Percentiles rank a stretch among this genome's conserved stretches.
These are phyloP conservation scores for Mortierella sp. DNA, from an alignment of 371 early-diverging fungal species.

Conservation along the genomic window DNA sequence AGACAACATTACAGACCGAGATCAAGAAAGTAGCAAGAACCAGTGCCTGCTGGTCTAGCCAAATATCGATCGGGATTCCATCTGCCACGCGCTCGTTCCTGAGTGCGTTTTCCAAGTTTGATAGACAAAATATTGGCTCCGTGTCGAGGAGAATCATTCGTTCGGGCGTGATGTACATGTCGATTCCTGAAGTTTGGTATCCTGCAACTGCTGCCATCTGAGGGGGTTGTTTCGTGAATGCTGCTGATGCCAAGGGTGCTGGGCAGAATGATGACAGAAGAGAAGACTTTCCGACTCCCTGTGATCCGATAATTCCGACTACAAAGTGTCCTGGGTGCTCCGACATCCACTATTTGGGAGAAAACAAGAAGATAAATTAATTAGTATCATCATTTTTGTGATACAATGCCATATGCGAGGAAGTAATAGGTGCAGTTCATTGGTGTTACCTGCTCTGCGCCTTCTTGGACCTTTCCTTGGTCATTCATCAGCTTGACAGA, in stretches of 20 bases:
- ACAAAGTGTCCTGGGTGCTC: constrained; percentile 86
- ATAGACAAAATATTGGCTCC: constrained; percentile 70
- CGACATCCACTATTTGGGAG: constrained; percentile 58
- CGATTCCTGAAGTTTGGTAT: constrained; percentile 76
- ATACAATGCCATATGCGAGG: neutral
- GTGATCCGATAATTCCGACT: constrained; percentile 79
- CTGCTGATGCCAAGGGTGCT: constrained; percentile 45
- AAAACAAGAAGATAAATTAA: neutral
- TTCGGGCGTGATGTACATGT: constrained; percentile 81
- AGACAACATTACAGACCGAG: constrained; percentile 77
- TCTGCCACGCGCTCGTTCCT: constrained; percentile 60
- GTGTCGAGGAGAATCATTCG: constrained; percentile 78
- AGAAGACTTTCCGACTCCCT: constrained; percentile 81
- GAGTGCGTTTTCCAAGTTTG: constrained; percentile 68
- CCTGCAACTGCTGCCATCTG: constrained; percentile 60
- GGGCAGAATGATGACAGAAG: constrained; percentile 73
- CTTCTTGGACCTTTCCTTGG: constrained; percentile 35
- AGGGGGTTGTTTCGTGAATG: constrained; percentile 61
- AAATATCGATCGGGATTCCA: constrained; percentile 66
- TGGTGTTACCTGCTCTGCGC: constrained; percentile 45
- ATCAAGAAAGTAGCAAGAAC: constrained; percentile 64
- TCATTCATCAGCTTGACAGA: constrained; percentile 52
- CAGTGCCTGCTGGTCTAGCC: constrained; percentile 69
- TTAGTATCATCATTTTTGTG: neutral
- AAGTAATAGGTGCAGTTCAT: neutral